Percentiles rank a stretch among this genome's conserved stretches.
Conservation (phyloP, 2,329 filamentous ascomycete genomes). For the Calonectria multiphialidica region DNA sequence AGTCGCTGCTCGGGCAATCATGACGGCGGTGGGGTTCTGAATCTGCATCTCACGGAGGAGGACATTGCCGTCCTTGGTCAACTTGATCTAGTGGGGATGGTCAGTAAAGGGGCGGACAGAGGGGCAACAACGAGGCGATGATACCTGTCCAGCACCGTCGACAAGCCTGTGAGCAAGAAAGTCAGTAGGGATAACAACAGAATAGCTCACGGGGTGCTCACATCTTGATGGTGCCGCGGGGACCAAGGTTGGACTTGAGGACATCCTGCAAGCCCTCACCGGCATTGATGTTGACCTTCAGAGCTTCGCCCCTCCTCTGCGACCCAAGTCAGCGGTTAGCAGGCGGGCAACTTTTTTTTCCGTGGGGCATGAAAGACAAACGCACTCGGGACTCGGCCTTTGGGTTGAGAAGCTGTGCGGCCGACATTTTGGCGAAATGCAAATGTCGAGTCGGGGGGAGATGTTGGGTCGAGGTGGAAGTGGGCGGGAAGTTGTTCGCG, state of each 20-base stretch:
- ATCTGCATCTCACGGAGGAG: slow-evolving; percentile 87
- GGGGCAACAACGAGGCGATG: slow-evolving; percentile 44
- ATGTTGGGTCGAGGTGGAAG: slow-evolving; percentile 29
- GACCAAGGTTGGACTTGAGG: slow-evolving; percentile 94
- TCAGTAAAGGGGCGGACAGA: slow-evolving; percentile 46
- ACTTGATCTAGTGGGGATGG: slow-evolving; percentile 79
- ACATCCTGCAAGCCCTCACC: slow-evolving; percentile 96
- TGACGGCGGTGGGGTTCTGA: slow-evolving; percentile 96
- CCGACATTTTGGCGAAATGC: slow-evolving; percentile 77
- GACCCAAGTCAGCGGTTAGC: slow-evolving; percentile 41
- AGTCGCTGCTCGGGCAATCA: slow-evolving; percentile 86
- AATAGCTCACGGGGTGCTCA: slow-evolving; percentile 50
- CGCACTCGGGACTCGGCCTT: slow-evolving; percentile 97
- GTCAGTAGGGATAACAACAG: slow-evolving; percentile 42
- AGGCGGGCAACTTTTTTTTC: slow-evolving; percentile 34
- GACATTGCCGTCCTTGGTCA: slow-evolving; percentile 98
- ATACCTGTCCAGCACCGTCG: slow-evolving; percentile 77
- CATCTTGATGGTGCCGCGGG: slow-evolving; percentile 97
- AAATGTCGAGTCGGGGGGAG: slow-evolving; percentile 34
- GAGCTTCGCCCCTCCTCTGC: slow-evolving; percentile 94
- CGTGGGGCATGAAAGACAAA: slow-evolving; percentile 43
- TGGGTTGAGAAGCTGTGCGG: slow-evolving; percentile 96
- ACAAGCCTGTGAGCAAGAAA: slow-evolving; percentile 64
- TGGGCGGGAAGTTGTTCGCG: slow-evolving; percentile 38
- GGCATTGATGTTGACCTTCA: slow-evolving; percentile 96